Conservation (phyloP, 768 basidiomycete species). For the Austroboletus festivus region DNA sequence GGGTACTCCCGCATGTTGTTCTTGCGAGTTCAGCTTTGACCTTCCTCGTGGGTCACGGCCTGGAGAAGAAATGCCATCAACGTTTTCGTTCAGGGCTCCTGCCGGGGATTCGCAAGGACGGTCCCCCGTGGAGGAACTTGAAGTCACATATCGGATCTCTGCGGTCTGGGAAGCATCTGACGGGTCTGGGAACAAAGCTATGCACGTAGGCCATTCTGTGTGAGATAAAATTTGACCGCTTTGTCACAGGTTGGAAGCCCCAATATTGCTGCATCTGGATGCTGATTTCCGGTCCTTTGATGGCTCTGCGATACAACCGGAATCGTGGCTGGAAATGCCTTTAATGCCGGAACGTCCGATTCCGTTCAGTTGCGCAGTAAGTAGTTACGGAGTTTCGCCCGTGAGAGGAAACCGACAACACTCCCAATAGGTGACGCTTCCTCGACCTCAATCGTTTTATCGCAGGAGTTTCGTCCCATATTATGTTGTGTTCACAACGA, state of each 20-base stretch:
- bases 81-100: constrained; percentile 44
- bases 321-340: constrained; percentile 69
- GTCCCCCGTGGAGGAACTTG: constrained; percentile 33
- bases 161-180: constrained; percentile 58
- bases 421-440: constrained; percentile 51
- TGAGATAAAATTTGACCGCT: not conserved
- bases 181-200: constrained; percentile 39
- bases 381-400: constrained; percentile 23
- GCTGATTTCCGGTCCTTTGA: constrained; percentile 57
- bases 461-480: constrained; percentile 63
- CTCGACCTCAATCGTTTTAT: constrained; percentile 57
- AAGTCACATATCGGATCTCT: constrained; percentile 53
- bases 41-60: constrained; percentile 47
- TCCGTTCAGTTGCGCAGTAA: constrained; percentile 64
- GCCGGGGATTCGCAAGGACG: constrained; percentile 24
- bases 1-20: constrained; percentile 27
- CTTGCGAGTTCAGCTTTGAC: constrained; percentile 51
- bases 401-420: constrained; percentile 1
- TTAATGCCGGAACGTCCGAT: constrained; percentile 59
- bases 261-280: constrained; percentile 60
- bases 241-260: constrained; percentile 55
- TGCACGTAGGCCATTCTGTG: constrained; percentile 40
- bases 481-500: constrained; percentile 71
- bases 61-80: constrained; percentile 62
- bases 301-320: constrained; percentile 39